phyloP scores from a whole-genome alignment of 108 stramenopile species.

The Pseudonitzschia multistriata region DNA sequence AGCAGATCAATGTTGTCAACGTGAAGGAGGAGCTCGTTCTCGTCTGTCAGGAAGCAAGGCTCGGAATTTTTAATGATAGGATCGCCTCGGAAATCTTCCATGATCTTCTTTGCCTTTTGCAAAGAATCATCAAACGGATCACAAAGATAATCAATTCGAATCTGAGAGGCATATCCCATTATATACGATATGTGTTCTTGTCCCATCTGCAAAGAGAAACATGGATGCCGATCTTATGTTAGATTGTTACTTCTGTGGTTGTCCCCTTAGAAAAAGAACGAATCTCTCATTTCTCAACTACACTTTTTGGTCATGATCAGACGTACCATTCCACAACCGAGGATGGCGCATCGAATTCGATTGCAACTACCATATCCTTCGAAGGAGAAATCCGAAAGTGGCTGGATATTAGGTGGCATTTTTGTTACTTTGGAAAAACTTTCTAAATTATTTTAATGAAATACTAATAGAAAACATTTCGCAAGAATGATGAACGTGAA shows the following conservation, averaged over 20 bases:
- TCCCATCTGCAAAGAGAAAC: conserved; percentile 33
- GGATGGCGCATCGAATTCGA: conserved; percentile 64
- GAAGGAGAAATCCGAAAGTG: conserved; percentile 1
- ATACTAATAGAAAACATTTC: too few relatives aligned
- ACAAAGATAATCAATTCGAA: conserved; percentile 69
- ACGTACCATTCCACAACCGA: conserved; percentile 79
- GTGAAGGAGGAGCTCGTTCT: conserved; percentile 56
- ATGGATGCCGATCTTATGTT: not conserved
- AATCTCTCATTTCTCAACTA: not conserved
- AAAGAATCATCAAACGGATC: conserved; percentile 65
- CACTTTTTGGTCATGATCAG: not conserved
- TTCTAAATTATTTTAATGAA: too few relatives aligned
- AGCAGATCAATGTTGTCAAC: conserved; percentile 73
- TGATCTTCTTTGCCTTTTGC: conserved; percentile 31
- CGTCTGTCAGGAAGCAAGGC: conserved; percentile 44
- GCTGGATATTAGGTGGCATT: conserved; percentile 35
- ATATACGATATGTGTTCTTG: conserved; percentile 85
- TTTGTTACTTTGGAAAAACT: not conserved
- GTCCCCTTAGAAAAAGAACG: not conserved
- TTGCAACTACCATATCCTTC: conserved; percentile 12
- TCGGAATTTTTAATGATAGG: conserved; percentile 21
- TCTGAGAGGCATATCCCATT: conserved; percentile 51
- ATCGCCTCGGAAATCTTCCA: conserved; percentile 30
- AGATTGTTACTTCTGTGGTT: not conserved
- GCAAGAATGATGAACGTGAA: too few relatives aligned